A percentile compares a stretch with the other conserved stretches of the same genome.
Conservation (phyloP, 345 rosid species). For the Psidium guajava region DNA sequence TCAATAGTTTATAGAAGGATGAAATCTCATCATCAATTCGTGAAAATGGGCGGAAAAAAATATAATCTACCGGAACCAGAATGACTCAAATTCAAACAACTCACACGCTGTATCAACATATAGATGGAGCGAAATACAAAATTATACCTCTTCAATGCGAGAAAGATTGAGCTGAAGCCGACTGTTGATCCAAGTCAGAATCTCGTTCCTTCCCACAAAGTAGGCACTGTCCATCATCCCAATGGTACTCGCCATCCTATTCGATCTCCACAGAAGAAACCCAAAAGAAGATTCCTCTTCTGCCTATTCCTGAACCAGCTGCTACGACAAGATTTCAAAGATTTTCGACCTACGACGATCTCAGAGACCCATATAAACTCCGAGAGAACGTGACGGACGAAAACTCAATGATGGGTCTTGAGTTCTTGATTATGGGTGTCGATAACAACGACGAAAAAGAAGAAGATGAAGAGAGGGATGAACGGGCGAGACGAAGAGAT, state of each 20-base stretch:
- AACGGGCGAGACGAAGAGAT: background rate
- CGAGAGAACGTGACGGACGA: background rate
- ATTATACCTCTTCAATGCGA: slow-evolving; percentile 76
- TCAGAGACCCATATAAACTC: background rate
- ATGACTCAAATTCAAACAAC: background rate
- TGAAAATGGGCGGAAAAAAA: background rate
- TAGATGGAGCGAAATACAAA: background rate
- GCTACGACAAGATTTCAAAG: background rate
- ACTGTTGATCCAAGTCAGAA: slow-evolving; percentile 84
- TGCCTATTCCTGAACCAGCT: background rate
- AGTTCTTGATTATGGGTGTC: background rate
- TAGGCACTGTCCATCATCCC: slow-evolving; percentile 99
- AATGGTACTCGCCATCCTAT: slow-evolving; percentile 67
- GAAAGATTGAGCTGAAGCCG: slow-evolving; percentile 84
- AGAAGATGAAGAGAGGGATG: background rate
- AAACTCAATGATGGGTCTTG: background rate
- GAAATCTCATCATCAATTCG: background rate
- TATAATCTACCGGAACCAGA: background rate
- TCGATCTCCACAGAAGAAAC: background rate
- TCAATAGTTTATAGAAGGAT: background rate
- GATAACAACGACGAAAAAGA: background rate
- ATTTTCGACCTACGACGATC: background rate
- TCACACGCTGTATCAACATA: background rate
- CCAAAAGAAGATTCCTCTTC: background rate
- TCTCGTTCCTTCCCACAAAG: slow-evolving; percentile 94